A percentile compares a stretch with the other conserved stretches of the same genome.
Evolutionary conservation across 306 rosid genomes (phyloP).

Genomic region (Rosa chinensis): DNA sequence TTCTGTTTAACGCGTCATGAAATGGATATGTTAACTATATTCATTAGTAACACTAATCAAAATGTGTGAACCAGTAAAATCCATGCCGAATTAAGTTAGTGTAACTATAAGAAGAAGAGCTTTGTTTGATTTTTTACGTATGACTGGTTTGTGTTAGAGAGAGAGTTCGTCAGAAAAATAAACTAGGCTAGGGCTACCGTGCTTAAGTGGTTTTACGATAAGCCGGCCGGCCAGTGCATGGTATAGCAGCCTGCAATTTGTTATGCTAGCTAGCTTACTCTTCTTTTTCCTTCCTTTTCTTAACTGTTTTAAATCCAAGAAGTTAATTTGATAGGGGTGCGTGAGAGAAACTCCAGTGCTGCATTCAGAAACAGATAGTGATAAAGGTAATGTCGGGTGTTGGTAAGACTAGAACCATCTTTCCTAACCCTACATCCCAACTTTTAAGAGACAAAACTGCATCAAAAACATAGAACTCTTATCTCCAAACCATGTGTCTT

Average conservation of each 20-base stretch:
- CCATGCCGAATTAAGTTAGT: neutral
- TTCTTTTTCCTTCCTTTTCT: too few species aligned
- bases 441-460: constrained; percentile 31
- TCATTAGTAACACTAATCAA: neutral
- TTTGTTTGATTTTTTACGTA: neutral
- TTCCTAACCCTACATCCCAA: constrained; percentile 13
- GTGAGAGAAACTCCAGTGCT: neutral
- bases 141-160: neutral
- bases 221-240: neutral
- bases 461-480: constrained; percentile 4
- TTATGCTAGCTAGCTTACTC: neutral
- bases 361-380: constrained; percentile 5
- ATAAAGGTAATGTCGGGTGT: constrained; percentile 22
- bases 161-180: neutral
- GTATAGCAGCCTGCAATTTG: neutral
- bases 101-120: too few species aligned
- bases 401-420: constrained; percentile 17
- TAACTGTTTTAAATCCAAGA: neutral
- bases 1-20: neutral
- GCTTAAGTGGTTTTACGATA: neutral
- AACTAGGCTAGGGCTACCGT: neutral
- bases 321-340: neutral
- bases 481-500: constrained; percentile 29
- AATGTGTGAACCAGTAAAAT: neutral
- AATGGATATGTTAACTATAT: neutral